Evolutionary conservation across 2,329 filamentous ascomycete species (phyloP), one percentile per base, ranked within the genome.

Genomic region (Sphaerulina populicola): DNA sequence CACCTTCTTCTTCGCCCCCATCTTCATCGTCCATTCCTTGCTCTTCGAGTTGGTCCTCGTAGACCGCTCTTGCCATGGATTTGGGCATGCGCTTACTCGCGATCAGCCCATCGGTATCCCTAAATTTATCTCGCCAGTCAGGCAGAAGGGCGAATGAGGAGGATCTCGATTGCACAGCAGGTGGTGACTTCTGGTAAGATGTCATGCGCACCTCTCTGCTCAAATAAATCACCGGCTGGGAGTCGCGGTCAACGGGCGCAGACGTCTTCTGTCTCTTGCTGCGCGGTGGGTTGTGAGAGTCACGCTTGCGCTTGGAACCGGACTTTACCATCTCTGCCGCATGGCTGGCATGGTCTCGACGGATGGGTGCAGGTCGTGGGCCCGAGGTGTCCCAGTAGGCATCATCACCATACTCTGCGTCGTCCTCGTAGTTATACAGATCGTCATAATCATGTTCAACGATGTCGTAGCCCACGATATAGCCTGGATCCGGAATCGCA

Each of bases 371-470:
- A 33, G 45, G 38, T 15, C 30, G 23, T 10, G 38, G 46, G 12
- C 39, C 46, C 7, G 29, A 11, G 6, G 46, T 39, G 30, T 49
- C 71, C 57, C 72, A 71, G 44, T 74, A 74, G 38, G 69, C 67
- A 55, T 74, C 72, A 12, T 70, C 71, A 10, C 65, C 72, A 54
- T 75, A 75, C 49, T 76, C 73, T 39, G 74, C 61, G 51, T 76
- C 74, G 50, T 70, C 69, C 64, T 66, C 74, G 60, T 74, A 76
- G 15, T 71, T 71, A 58, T 69, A 76, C 40, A 69, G 62, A 54
- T 75, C 73, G 64, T 69, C 73, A 64, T 69, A 75, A n/a, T 74
- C 71, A 38, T 65, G 62, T n/a, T 43, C 54, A 41, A 64, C 60
- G 23, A 57, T 51, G 14, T 51, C 61, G 23, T 65, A 57, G 30